A percentile compares a stretch with the other conserved stretches of the same genome.
Conservation (phyloP, 805 yeast species). For the Suhomyces xylopsoci region DNA sequence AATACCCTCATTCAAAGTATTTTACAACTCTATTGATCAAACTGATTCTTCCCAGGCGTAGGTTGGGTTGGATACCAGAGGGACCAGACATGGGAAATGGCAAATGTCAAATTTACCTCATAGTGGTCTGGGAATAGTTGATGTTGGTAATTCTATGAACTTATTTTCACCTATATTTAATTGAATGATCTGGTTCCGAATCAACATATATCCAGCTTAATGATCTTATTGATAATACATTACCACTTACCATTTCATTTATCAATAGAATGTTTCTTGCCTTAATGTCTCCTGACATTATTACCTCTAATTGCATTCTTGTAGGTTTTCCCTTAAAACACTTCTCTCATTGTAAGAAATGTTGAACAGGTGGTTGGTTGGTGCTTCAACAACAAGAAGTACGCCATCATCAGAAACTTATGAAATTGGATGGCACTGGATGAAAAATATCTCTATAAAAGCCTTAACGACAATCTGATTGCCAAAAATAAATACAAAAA, state of each 20-base stretch:
- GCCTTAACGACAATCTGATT: constrained; percentile 46
- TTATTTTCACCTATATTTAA: no score
- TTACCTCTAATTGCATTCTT: constrained; percentile 31
- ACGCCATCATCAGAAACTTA: constrained; percentile 58
- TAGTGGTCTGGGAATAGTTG: no score
- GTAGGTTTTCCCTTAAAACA: constrained; percentile 52
- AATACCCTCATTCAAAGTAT: no score
- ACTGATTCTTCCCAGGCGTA: no score
- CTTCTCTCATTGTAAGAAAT: constrained; percentile 54
- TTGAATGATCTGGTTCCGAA: not conserved
- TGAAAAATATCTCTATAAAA: constrained; percentile 54
- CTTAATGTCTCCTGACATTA: constrained; percentile 57
- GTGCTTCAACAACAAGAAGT: constrained; percentile 21
- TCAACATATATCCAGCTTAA: constrained; percentile 10
- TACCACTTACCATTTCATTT: constrained; percentile 54
- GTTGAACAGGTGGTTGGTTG: constrained; percentile 46
- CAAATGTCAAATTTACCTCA: no score
- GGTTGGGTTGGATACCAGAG: no score
- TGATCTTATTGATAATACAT: constrained; percentile 24
- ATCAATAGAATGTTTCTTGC: constrained; percentile 64
- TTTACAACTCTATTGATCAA: no score
- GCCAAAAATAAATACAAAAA: constrained; percentile 27
- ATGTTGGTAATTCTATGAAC: no score
- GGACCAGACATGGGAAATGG: no score
- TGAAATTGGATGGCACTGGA: constrained; percentile 69